Conservation (phyloP, 805 yeast genomes). For the Pichia paraexigua region DNA sequence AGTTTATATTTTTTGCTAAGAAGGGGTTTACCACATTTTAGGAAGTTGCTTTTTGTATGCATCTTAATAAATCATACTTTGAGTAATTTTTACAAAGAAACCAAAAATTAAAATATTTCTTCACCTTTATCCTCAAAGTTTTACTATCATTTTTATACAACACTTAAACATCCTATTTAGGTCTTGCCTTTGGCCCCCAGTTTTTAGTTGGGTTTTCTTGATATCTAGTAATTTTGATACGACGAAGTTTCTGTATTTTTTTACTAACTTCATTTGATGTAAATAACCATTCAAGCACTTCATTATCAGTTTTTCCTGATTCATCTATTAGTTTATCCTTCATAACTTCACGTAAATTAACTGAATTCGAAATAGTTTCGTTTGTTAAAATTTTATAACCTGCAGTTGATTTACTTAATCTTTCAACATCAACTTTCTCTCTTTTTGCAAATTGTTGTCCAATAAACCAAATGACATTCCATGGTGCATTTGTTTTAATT, state of each 20-base stretch:
- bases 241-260: constrained; percentile 53
- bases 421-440: constrained; percentile 33
- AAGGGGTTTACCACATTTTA: too few species aligned
- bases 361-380: constrained; percentile 29
- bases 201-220: constrained; percentile 89
- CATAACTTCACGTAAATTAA: constrained; percentile 21
- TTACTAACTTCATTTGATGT: constrained; percentile 51
- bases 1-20: too few species aligned
- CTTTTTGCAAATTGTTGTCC: constrained; percentile 54
- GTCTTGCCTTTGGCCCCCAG: constrained; percentile 87
- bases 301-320: constrained; percentile 15
- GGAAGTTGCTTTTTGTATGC: too few species aligned
- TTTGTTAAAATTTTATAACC: constrained; percentile 52
- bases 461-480: constrained; percentile 68
- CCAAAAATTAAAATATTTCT: too few species aligned
- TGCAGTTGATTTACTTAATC: constrained; percentile 41
- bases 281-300: constrained; percentile 41
- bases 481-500: constrained; percentile 85
- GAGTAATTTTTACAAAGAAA: too few species aligned
- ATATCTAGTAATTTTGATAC: constrained; percentile 73
- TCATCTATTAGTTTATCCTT: constrained; percentile 4
- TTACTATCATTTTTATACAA: not conserved
- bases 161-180: constrained; percentile 26
- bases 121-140: not conserved
- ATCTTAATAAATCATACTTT: too few species aligned